Percentiles rank a stretch among this genome's conserved stretches.
phyloP scores from a whole-genome alignment of 2,329 filamentous ascomycete species.

The Monosporascus ibericus region DNA sequence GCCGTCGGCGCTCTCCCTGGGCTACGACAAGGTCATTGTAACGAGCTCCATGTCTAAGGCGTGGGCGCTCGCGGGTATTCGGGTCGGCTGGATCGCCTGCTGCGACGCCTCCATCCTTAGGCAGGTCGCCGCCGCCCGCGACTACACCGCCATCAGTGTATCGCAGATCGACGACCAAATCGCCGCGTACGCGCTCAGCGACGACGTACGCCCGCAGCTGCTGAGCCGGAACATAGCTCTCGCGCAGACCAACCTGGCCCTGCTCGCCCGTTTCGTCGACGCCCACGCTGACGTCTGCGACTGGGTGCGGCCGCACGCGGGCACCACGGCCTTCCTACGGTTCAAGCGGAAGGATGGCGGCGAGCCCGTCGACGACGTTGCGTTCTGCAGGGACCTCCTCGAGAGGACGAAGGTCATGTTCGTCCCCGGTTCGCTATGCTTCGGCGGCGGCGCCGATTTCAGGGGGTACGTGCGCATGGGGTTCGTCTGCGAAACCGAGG shows the following conservation, averaged over 20 bases:
- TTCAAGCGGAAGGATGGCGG: slow-evolving; percentile 51
- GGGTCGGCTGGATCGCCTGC: slow-evolving; percentile 77
- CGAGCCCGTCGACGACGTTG: slow-evolving; percentile 62
- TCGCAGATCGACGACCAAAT: slow-evolving; percentile 77
- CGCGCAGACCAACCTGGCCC: slow-evolving; percentile 52
- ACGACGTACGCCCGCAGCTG: slow-evolving; percentile 31
- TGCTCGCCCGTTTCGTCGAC: slow-evolving; percentile 57
- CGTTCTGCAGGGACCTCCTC: slow-evolving; percentile 63
- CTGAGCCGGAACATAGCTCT: slow-evolving; percentile 57
- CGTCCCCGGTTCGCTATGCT: slow-evolving; percentile 66
- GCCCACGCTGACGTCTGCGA: slow-evolving; percentile 54
- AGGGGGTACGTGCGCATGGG: slow-evolving; percentile 72
- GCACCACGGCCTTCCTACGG: slow-evolving; percentile 72
- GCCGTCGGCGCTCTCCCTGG: slow-evolving; percentile 64
- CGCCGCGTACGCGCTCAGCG: slow-evolving; percentile 66
- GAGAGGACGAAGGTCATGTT: slow-evolving; percentile 67
- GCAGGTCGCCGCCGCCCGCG: slow-evolving; percentile 56
- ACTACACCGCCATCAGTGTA: slow-evolving; percentile 84
- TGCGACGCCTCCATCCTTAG: slow-evolving; percentile 57
- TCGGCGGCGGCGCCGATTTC: slow-evolving; percentile 51
- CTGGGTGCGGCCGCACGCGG: slow-evolving; percentile 68
- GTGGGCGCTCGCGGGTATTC: slow-evolving; percentile 75
- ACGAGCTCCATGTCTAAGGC: slow-evolving; percentile 84
- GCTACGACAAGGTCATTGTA: slow-evolving; percentile 63
- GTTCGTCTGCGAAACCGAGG: slow-evolving; percentile 64